Percentiles rank a stretch among this genome's conserved stretches.
phyloP scores from a whole-genome alignment of 805 yeast species.

The Spathaspora hagerdaliae region DNA sequence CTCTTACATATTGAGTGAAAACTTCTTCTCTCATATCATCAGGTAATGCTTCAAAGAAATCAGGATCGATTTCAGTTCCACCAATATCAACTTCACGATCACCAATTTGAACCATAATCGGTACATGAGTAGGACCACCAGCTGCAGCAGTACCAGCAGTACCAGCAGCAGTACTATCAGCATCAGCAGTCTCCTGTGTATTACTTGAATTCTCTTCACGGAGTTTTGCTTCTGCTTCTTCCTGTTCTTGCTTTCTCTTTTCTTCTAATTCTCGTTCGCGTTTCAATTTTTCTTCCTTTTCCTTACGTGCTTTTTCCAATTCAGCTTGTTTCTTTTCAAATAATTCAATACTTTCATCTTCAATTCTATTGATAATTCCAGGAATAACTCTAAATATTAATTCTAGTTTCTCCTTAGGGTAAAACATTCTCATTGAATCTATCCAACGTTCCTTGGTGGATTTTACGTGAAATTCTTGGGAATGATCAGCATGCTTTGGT shows the following conservation, averaged over 20 bases:
- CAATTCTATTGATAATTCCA: conserved; percentile 44
- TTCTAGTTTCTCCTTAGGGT: conserved; percentile 31
- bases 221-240: conserved; percentile 13
- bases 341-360: conserved; percentile 44
- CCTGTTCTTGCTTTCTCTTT: conserved; percentile 23
- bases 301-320: conserved; percentile 18
- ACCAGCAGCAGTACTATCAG: conserved; percentile 11
- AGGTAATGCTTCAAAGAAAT: conserved; percentile 83
- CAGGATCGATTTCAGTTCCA: conserved; percentile 90
- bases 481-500: neutral
- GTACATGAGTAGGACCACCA: conserved; percentile 26
- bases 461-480: conserved; percentile 18
- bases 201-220: conserved; percentile 7
- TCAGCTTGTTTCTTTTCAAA: conserved; percentile 25
- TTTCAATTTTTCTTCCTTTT: conserved; percentile 25
- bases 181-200: conserved; percentile 4
- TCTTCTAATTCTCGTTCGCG: conserved; percentile 29
- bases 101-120: conserved; percentile 69
- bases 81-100: conserved; percentile 79
- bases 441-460: conserved; percentile 70
- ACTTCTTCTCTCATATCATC: conserved; percentile 93
- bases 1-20: conserved; percentile 76
- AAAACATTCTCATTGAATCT: conserved; percentile 50
- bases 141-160: conserved; percentile 10
- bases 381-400: conserved; percentile 19